A percentile compares a stretch with the other conserved stretches of the same genome.
Evolutionary conservation across 148 eudicot species (phyloP).

Genomic region (Fagopyrum homotropicum): DNA sequence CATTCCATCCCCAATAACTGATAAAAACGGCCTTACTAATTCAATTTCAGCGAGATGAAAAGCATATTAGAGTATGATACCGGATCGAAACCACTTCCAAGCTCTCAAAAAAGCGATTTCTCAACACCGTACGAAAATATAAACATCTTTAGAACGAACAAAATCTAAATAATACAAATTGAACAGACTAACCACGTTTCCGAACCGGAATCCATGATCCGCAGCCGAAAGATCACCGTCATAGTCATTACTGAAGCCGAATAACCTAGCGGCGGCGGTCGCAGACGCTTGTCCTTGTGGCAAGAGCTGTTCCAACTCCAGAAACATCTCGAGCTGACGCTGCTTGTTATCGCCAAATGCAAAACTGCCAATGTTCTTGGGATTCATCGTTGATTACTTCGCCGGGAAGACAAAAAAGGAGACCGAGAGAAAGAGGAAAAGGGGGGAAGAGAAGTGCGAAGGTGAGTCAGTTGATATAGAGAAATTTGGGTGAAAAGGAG

Average conservation of each 20-base stretch:
- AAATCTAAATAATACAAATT: neutral
- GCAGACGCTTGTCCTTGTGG: neutral
- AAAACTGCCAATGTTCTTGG: neutral
- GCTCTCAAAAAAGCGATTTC: neutral
- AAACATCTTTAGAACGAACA: neutral
- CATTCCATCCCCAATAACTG: neutral
- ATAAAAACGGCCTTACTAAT: too few species aligned
- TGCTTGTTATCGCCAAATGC: neutral
- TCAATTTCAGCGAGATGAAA: neutral
- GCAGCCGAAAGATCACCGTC: conserved; percentile 5
- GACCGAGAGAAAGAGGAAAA: neutral
- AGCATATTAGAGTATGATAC: neutral
- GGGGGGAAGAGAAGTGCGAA: conserved; percentile 2
- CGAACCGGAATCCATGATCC: conserved; percentile 5
- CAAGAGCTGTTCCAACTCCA: conserved; percentile 1
- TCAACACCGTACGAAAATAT: neutral
- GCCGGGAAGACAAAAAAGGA: conserved; percentile 3
- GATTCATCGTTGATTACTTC: conserved; percentile 6
- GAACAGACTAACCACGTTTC: conserved; percentile 2
- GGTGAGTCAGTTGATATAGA: conserved; percentile 10
- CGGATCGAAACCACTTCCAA: neutral
- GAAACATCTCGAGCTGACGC: neutral
- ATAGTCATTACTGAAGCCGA: neutral
- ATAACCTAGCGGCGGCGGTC: neutral
- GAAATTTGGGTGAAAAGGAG: neutral